Conservation (phyloP, 2,329 filamentous ascomycete species). For the Leptographium procerum region DNA sequence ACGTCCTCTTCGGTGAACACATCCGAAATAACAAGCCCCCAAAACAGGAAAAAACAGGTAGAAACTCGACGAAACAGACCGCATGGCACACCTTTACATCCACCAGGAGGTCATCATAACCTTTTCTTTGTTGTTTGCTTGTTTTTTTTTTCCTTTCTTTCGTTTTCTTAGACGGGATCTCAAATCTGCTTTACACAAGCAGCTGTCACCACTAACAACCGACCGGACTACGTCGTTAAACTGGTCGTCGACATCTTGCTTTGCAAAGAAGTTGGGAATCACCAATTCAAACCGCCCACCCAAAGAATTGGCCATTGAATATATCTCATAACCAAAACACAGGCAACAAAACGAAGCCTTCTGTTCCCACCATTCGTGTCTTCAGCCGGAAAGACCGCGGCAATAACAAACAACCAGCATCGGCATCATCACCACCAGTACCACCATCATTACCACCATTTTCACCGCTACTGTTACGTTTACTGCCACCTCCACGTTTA, state of each 20-base stretch:
- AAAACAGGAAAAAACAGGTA: too few species aligned
- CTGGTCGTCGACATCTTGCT: neutral
- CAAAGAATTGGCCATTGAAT: neutral
- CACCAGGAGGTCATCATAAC: too few species aligned
- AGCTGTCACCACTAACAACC: neutral
- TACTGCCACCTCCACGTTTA: neutral
- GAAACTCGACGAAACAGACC: too few species aligned
- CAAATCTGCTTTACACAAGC: too few species aligned
- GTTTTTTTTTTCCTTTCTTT: neutral
- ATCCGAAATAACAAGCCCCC: too few species aligned
- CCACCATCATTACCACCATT: neutral
- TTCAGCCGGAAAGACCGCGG: too few species aligned
- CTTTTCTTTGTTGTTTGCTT: too few species aligned
- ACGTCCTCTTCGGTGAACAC: too few species aligned
- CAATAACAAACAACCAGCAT: too few species aligned
- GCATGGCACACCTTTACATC: too few species aligned
- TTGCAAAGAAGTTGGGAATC: neutral
- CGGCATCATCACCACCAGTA: neutral
- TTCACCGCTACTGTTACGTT: neutral
- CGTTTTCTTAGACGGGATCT: neutral
- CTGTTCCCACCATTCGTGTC: too few species aligned
- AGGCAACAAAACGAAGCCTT: neutral
- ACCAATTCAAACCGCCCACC: neutral
- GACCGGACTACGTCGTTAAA: neutral
- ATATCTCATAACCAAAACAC: neutral